These are phyloP conservation scores for Rhododendron mucronatum DNA, from an alignment of 148 eudicot species.

Conservation along the genomic window DNA sequence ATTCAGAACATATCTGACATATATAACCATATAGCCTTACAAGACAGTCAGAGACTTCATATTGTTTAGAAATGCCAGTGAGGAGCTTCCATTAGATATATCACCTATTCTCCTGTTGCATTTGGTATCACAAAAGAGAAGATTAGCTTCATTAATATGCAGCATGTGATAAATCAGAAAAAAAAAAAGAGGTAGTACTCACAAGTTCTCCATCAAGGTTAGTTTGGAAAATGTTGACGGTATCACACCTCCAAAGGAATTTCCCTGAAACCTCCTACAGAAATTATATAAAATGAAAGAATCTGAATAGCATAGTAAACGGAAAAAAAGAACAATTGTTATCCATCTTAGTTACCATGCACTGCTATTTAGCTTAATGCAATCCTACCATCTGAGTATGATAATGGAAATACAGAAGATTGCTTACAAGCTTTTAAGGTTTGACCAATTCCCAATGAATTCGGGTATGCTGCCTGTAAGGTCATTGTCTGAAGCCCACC, in stretches of 20 bases:
- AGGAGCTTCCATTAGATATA: slow-evolving; percentile 56
- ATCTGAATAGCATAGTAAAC: neutral
- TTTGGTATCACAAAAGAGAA: neutral
- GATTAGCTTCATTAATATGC: neutral
- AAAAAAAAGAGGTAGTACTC: slow-evolving; percentile 25
- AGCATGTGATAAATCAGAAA: neutral
- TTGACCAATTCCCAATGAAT: slow-evolving; percentile 60
- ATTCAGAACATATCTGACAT: neutral
- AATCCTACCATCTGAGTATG: neutral
- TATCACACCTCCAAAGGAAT: slow-evolving; percentile 53
- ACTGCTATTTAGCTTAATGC: neutral
- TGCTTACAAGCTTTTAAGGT: slow-evolving; percentile 39
- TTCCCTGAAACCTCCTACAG: slow-evolving; percentile 61
- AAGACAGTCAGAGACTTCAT: slow-evolving; percentile 45
- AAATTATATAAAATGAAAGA: neutral
- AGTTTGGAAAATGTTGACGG: slow-evolving; percentile 49
- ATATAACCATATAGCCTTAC: slow-evolving; percentile 33
- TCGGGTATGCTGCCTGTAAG: slow-evolving; percentile 64
- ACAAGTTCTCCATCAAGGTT: slow-evolving; percentile 46
- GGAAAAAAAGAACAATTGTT: neutral
- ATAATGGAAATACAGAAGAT: neutral
- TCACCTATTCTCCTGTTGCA: slow-evolving; percentile 64
- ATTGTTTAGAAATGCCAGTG: slow-evolving; percentile 45
- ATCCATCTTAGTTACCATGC: neutral
- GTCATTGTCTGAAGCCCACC: slow-evolving; percentile 77